Evolutionary conservation across 225 moss, liverwort and hornwort species (phyloP), one percentile per base, ranked within the genome.

Genomic region (Takakia lepidozioides): DNA sequence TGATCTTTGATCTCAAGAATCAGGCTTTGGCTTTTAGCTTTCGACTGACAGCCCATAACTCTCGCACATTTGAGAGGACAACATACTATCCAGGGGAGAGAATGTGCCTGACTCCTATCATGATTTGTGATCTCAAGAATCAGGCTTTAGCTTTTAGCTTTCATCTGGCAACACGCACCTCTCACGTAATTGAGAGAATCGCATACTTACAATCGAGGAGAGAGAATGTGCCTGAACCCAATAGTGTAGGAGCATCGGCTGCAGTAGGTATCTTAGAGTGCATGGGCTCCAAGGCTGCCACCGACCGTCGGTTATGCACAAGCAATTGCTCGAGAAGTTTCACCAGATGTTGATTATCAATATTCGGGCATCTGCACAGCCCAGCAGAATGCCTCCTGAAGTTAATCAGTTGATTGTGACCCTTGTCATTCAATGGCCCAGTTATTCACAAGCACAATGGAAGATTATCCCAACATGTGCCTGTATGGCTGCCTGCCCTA

Each of bases 281-380:
- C 22, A 69, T 66, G 24, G 64, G 67, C 63, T 87, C 83, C 52
- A 70, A 56, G 35, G 68, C 57, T 57, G 60, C 62, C 41, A 69
- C 80, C 27, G 75, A 68, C 61, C 76, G 66, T 71, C 75, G 75
- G 68, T 76, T 83, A 57, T 83, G 83, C 28, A 74, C 70, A 59
- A 98, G 91, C 29, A 98, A 77, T 68, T 98, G 98, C 61, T 82
- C 80, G 22, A 98, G 75, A 30, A 91, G 68, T 70, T 83, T 82
- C 65, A 98, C 82, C 10, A 98, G 50, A 68, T 98, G 98, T 62
- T 70, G 67, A 59, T 76, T 78, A 37, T 78, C 65, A 20, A 98
- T 78, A 3, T 63, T 64, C 35, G 98, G 91, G 72, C 91, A 63
- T 62, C 90, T 98, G 84, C 54, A 53, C n/a, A n/a, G n/a, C n/a